phyloP scores from a whole-genome alignment of 768 basidiomycete genomes.

The button mushroom (Agaricus bisporus) region DNA sequence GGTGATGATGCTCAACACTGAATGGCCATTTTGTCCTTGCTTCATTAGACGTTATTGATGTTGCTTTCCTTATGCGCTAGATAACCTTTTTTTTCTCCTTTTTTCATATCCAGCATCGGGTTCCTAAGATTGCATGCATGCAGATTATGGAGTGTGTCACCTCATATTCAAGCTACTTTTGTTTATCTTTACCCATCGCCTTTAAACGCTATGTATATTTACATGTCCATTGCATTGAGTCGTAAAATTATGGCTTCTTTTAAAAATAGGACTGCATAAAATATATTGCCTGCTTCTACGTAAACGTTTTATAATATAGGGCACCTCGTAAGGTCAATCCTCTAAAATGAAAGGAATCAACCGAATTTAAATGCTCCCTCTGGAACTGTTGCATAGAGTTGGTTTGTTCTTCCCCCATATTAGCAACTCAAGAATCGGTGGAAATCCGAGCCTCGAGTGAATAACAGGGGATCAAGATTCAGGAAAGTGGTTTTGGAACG shows the following conservation, averaged over 20 bases:
- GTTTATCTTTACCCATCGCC: conserved; percentile 7
- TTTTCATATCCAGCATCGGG: neutral
- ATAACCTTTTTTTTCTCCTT: neutral
- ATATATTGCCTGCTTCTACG: neutral
- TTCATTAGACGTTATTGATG: neutral
- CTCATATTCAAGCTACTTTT: conserved; percentile 1
- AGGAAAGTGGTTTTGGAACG: neutral
- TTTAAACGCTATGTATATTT: neutral
- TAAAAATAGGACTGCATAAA: neutral
- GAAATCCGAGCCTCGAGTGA: conserved; percentile 38
- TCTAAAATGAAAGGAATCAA: conserved; percentile 29
- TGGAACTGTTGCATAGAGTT: conserved; percentile 6
- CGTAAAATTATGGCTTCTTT: neutral
- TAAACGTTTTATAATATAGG: conserved; percentile 29
- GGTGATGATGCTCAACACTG: conserved; percentile 10
- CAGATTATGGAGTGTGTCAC: neutral
- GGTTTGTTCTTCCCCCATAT: conserved; percentile 39
- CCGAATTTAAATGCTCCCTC: conserved; percentile 52
- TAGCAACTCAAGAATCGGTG: conserved; percentile 48
- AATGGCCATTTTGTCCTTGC: neutral
- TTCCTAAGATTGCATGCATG: conserved; percentile 1
- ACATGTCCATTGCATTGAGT: neutral
- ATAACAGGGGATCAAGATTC: conserved; percentile 32
- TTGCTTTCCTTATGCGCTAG: neutral
- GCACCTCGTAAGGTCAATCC: conserved; percentile 58